A percentile compares a stretch with the other conserved stretches of the same genome.
Conservation (phyloP, 2,329 filamentous ascomycete genomes). For the Colletotrichum sp. region DNA sequence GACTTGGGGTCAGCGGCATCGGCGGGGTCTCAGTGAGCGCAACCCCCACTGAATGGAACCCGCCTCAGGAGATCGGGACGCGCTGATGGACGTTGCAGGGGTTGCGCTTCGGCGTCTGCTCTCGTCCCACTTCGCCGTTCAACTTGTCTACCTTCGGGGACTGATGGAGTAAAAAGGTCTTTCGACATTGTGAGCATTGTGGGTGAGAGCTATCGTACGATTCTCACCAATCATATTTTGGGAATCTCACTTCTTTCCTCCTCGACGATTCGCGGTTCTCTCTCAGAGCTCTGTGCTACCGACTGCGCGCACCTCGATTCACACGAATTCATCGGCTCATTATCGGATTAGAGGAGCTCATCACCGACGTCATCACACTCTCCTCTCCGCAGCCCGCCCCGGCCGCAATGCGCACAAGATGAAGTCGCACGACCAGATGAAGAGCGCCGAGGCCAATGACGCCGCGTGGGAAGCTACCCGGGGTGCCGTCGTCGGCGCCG, state of each 20-base stretch:
- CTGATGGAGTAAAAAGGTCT: constrained; percentile 5
- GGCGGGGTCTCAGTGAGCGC: background rate
- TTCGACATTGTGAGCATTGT: background rate
- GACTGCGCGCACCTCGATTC: background rate
- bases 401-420: constrained; percentile 33
- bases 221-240: constrained; percentile 10
- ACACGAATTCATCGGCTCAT: background rate
- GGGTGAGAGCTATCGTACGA: background rate
- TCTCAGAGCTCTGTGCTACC: background rate
- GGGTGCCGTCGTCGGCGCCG: constrained; percentile 70
- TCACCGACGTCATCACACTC: constrained; percentile 8
- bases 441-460: constrained; percentile 69
- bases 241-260: background rate
- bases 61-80: background rate
- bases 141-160: constrained; percentile 12
- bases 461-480: constrained; percentile 75
- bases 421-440: constrained; percentile 61
- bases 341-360: background rate
- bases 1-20: constrained; percentile 4
- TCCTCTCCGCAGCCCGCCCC: background rate
- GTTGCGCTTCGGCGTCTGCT: constrained; percentile 14
- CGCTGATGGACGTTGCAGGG: background rate
- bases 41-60: background rate
- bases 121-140: background rate
- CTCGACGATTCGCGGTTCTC: background rate